These are phyloP conservation scores for Helicostylum pulchrum DNA, from an alignment of 192 early-diverging fungal genomes.

Conservation along the genomic window DNA sequence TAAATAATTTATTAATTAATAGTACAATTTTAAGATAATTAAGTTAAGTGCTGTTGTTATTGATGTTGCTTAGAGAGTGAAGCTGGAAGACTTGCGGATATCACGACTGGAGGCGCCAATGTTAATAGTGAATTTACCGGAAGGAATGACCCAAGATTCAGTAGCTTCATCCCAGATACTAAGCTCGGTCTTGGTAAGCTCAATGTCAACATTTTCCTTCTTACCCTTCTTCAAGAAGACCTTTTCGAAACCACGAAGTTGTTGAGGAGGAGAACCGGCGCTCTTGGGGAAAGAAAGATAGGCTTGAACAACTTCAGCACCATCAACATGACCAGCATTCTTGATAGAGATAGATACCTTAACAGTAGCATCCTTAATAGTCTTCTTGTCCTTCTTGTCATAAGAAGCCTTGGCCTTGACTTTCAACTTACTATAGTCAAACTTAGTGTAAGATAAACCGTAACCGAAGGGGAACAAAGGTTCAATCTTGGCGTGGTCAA, in stretches of 20 bases:
- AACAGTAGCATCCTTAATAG: not conserved
- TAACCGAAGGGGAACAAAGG: slow-evolving; percentile 59
- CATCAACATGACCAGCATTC: slow-evolving; percentile 27
- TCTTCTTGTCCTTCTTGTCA: not conserved
- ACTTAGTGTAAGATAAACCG: slow-evolving; percentile 66
- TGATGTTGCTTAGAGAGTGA: too few species aligned
- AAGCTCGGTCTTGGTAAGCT: slow-evolving; percentile 44
- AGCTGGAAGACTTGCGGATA: slow-evolving; percentile 27
- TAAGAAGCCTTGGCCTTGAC: slow-evolving; percentile 1
- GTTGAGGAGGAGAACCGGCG: slow-evolving; percentile 38
- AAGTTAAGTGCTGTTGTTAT: too few species aligned
- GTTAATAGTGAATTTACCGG: slow-evolving; percentile 46
- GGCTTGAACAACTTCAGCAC: slow-evolving; percentile 35
- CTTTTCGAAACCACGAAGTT: slow-evolving; percentile 37
- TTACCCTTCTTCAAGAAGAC: slow-evolving; percentile 14
- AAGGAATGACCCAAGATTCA: slow-evolving; percentile 42
- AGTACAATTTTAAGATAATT: too few species aligned
- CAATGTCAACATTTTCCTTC: slow-evolving; percentile 35
- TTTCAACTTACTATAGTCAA: slow-evolving; percentile 45
- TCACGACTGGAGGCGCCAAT: slow-evolving; percentile 55
- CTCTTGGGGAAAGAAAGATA: slow-evolving; percentile 37
- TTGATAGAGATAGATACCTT: slow-evolving; percentile 29
- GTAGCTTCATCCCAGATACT: slow-evolving; percentile 40
- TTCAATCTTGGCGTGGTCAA: slow-evolving; percentile 44
- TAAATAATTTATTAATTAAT: too few species aligned